phyloP scores from a whole-genome alignment of 129 eudicot species.

The Glebionis coronaria region DNA sequence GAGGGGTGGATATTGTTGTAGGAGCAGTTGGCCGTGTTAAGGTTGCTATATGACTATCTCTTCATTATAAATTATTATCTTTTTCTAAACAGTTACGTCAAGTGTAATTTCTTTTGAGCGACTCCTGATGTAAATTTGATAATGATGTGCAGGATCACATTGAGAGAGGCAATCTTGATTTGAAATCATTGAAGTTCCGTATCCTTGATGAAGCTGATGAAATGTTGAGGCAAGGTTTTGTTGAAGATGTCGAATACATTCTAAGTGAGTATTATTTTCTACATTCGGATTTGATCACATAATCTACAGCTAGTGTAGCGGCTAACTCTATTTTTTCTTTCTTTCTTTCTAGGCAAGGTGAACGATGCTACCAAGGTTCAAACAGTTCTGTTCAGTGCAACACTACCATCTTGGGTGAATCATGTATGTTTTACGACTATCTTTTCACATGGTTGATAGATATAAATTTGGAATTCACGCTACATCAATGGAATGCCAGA shows the following conservation, averaged over 20 bases:
- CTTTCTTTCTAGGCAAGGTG: conserved; percentile 64
- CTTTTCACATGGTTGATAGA: neutral
- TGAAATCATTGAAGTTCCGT: conserved; percentile 74
- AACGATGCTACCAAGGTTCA: conserved; percentile 86
- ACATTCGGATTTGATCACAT: too few relatives aligned
- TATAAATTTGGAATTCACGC: neutral
- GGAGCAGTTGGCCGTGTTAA: conserved; percentile 97
- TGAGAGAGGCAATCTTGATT: conserved; percentile 75
- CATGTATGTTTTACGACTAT: conserved; percentile 40
- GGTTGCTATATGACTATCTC: conserved; percentile 31
- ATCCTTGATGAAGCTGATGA: conserved; percentile 99
- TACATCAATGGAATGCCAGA: neutral
- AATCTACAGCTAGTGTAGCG: neutral
- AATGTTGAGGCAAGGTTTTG: conserved; percentile 95
- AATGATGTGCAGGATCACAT: conserved; percentile 66
- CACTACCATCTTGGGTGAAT: conserved; percentile 90
- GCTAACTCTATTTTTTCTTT: neutral
- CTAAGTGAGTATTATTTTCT: conserved; percentile 38
- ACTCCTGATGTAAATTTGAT: neutral
- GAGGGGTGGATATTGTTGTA: conserved; percentile 91
- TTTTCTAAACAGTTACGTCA: neutral
- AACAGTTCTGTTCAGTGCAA: conserved; percentile 98
- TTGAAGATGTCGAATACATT: conserved; percentile 94
- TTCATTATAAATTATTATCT: neutral
- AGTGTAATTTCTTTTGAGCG: neutral